Evolutionary conservation across 2,329 filamentous ascomycete genomes (phyloP).

Genomic region (Cercospora nicotianae): DNA sequence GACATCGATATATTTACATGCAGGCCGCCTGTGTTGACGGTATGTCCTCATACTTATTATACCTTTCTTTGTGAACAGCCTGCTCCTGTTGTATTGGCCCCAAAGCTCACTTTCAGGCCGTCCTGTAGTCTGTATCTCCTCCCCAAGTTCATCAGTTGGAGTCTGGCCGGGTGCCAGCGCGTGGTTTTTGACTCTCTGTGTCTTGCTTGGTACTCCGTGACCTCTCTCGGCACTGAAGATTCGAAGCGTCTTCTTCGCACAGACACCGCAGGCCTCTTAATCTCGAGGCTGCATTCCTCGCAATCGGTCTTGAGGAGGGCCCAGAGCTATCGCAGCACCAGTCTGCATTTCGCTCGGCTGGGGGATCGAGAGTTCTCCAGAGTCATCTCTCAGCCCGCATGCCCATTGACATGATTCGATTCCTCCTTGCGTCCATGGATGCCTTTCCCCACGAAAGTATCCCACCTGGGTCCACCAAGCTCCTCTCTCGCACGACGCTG

Average conservation of each 20-base stretch:
- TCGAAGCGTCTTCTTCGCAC: not conserved
- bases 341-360: not conserved
- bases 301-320: not conserved
- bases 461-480: slow-evolving; percentile 37
- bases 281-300: not conserved
- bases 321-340: not conserved
- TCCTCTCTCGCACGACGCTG: slow-evolving; percentile 47
- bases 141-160: not conserved
- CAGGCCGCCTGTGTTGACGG: not conserved
- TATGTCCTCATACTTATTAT: not conserved
- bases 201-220: not conserved
- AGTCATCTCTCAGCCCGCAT: not conserved
- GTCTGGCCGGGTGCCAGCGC: not conserved
- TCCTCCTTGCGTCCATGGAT: not conserved
- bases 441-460: slow-evolving; percentile 34
- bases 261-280: not conserved
- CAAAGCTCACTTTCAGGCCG: not conserved
- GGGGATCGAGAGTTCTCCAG: not conserved
- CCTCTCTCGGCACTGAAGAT: not conserved
- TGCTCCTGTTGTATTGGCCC: not conserved
- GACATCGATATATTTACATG: not conserved
- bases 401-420: not conserved
- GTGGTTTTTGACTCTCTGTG: not conserved
- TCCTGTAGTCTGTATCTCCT: not conserved
- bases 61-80: not conserved